Percentiles rank a stretch among this genome's conserved stretches.
phyloP scores from a whole-genome alignment of 2,329 filamentous ascomycete species.

The Aspergillus carbonarius region DNA sequence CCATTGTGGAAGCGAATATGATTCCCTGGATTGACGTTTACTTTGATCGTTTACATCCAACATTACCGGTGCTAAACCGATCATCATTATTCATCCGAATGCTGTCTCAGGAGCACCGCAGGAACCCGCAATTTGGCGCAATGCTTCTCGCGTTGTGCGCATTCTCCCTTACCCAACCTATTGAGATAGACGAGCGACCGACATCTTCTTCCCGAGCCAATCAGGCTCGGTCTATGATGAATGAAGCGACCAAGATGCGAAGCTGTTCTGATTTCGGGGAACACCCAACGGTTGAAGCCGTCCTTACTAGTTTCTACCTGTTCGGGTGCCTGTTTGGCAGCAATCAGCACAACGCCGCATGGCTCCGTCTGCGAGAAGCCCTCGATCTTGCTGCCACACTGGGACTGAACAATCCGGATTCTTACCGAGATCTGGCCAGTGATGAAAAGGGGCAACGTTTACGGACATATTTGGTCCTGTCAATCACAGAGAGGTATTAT shows the following conservation, averaged over 20 bases:
- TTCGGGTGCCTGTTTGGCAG: slow-evolving; percentile 70
- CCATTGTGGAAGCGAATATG: slow-evolving; percentile 43
- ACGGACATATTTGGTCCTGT: slow-evolving; percentile 38
- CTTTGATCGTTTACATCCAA: slow-evolving; percentile 46
- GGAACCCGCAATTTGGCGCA: slow-evolving; percentile 44
- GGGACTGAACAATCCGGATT: slow-evolving; percentile 40
- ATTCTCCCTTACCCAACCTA: slow-evolving; percentile 46
- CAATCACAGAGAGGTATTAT: slow-evolving; percentile 35
- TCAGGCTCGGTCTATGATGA: slow-evolving; percentile 44
- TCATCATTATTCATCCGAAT: slow-evolving; percentile 44
- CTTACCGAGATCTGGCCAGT: slow-evolving; percentile 36
- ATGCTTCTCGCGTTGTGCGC: slow-evolving; percentile 46
- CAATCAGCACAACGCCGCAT: slow-evolving; percentile 73
- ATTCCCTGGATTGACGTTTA: slow-evolving; percentile 46
- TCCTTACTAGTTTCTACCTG: slow-evolving; percentile 72
- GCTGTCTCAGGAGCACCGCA: slow-evolving; percentile 44
- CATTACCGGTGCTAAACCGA: slow-evolving; percentile 43
- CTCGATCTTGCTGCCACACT: slow-evolving; percentile 43
- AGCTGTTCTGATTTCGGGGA: slow-evolving; percentile 44
- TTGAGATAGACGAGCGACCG: slow-evolving; percentile 44
- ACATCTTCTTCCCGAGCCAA: slow-evolving; percentile 35
- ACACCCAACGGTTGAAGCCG: slow-evolving; percentile 41
- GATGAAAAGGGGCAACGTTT: slow-evolving; percentile 43
- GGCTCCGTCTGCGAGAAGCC: slow-evolving; percentile 75
- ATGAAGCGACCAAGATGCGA: slow-evolving; percentile 46